Evolutionary conservation across 2,329 filamentous ascomycete species (phyloP), one percentile per base, ranked within the genome.

Genomic region (Exserohilum turcica): DNA sequence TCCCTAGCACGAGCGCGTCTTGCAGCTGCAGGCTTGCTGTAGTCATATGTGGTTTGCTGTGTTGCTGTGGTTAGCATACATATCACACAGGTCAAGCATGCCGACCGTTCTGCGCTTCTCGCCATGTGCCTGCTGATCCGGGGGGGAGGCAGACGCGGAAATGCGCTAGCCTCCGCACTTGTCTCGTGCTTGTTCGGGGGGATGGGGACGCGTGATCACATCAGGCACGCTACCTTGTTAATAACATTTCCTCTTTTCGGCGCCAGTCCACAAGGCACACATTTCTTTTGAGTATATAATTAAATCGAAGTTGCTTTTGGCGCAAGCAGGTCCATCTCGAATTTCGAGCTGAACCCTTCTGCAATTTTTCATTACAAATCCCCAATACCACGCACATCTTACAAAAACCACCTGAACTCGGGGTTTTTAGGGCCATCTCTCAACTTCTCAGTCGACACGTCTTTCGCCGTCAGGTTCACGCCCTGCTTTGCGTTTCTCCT

Each of bases 401-500:
- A 73, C 61, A 73, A 57, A 37, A 75, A 75, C 78, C 78, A 80
- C 53, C 78, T 72, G 51, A 80, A 80, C 18, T 79, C 77, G 7
- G 66, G 64, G 44, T 63, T 73, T 43, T 59, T 67, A 12, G 78
- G 78, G 3, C 78, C 78, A 57, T 80, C 77, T 50, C 71, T 74
- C 65, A 80, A 50, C 52, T 70, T 72, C 63, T 77, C 77, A 6
- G 78, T 80, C 29, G 75, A 75, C 3, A 80, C 75, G 63, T 80
- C 77, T 50, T 66, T 77, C 2, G 85, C 86, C 6, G 76, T 79
- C 16, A 86, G 64, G 24, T 77, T 80, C 3, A 82, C 72, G 0
- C 86, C 86, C 61, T 84, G 82, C 43, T 70, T 77, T 13, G 73
- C 70, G 63, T 90, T 82, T 42, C 87, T 79, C 40, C 83, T 78